Conservation (phyloP, 2,329 filamentous ascomycete genomes). For the Paecilomyces sp. region DNA sequence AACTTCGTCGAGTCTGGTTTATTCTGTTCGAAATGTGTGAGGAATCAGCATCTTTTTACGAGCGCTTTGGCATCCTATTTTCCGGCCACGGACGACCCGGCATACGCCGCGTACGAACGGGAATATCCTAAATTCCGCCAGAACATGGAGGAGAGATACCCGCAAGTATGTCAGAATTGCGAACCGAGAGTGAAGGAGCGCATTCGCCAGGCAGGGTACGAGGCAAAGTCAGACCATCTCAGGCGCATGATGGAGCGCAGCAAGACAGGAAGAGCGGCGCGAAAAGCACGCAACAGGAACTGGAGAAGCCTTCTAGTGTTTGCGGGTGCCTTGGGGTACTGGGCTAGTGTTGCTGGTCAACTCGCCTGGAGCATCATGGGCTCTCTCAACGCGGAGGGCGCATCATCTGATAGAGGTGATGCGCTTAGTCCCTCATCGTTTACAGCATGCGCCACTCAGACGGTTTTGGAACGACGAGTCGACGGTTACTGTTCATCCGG, state of each 20-base stretch:
- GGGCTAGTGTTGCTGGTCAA: conserved; percentile 37
- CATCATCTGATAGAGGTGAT: conserved; percentile 7
- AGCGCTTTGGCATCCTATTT: conserved; percentile 74
- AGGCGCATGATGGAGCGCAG: conserved; percentile 66
- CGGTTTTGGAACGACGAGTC: conserved; percentile 12
- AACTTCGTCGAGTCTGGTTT: conserved; percentile 32
- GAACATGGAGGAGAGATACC: conserved; percentile 73
- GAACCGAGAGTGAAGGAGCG: conserved; percentile 64
- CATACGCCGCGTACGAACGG: conserved; percentile 61
- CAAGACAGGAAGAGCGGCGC: conserved; percentile 25
- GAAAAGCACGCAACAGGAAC: conserved; percentile 27
- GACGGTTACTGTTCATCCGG: conserved; percentile 21
- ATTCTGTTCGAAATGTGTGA: conserved; percentile 72
- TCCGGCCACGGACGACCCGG: conserved; percentile 56
- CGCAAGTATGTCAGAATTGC: conserved; percentile 78
- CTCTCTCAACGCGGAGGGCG: conserved; percentile 16
- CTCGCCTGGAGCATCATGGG: conserved; percentile 34
- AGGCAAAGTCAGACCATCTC: conserved; percentile 74
- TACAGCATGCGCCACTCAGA: conserved; percentile 14
- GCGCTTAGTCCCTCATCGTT: conserved; percentile 11
- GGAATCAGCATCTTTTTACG: conserved; percentile 80
- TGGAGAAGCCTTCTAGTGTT: conserved; percentile 39
- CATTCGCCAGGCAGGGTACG: conserved; percentile 67
- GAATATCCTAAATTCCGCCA: conserved; percentile 63
- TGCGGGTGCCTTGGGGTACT: conserved; percentile 36